phyloP scores from a whole-genome alignment of 345 rosid species.

The Cochlearia excelsa region DNA sequence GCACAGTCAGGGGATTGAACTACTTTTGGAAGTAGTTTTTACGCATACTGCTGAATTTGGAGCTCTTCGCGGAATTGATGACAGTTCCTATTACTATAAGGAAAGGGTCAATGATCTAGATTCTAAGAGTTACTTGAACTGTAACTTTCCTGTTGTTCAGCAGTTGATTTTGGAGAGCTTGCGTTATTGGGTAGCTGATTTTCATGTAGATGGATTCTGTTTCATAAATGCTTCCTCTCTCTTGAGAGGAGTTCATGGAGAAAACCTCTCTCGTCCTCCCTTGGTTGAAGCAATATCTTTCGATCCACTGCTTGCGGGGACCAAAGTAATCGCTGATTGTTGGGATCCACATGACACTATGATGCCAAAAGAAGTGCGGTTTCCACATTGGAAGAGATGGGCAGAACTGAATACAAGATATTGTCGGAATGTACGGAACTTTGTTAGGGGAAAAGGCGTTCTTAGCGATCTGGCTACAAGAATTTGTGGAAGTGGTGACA shows the following conservation, averaged over 20 bases:
- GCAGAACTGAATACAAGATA: background rate
- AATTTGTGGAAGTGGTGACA: conserved; percentile 87
- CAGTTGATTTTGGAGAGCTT: conserved; percentile 73
- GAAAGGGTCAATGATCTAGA: conserved; percentile 38
- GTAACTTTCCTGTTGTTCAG: conserved; percentile 73
- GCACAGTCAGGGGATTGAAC: conserved; percentile 76
- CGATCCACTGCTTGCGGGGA: conserved; percentile 73
- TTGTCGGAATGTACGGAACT: conserved; percentile 31
- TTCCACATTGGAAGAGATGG: background rate
- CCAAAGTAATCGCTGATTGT: conserved; percentile 75
- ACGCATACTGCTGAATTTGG: conserved; percentile 66
- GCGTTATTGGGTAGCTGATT: conserved; percentile 78
- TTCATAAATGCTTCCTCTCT: conserved; percentile 75
- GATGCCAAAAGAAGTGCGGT: background rate
- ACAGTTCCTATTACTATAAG: conserved; percentile 52
- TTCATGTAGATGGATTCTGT: conserved; percentile 84
- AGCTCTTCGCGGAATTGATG: conserved; percentile 72
- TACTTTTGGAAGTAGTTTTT: conserved; percentile 79
- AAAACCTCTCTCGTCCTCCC: conserved; percentile 74
- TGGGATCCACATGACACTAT: conserved; percentile 54
- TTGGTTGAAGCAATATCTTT: conserved; percentile 84
- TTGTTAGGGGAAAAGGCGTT: conserved; percentile 41
- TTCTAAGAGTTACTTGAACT: conserved; percentile 53
- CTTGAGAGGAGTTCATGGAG: conserved; percentile 66
- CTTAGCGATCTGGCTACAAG: conserved; percentile 75